These are phyloP conservation scores for Ramalina peruviana DNA, from an alignment of 495 filamentous ascomycete genomes.

Conservation along the genomic window DNA sequence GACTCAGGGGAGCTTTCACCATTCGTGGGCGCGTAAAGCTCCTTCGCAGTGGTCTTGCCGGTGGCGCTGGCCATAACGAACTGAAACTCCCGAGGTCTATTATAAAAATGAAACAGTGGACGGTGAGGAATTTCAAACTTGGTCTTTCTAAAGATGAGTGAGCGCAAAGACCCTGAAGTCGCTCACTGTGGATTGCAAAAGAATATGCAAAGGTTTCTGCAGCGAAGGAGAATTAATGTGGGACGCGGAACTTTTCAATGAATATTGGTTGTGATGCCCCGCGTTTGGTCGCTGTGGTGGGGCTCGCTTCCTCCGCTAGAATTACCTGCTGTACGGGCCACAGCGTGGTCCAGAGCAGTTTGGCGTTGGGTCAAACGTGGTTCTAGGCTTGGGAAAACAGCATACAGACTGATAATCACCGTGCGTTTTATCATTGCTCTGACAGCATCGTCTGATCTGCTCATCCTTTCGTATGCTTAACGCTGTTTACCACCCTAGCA, in stretches of 20 bases:
- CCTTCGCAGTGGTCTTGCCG: constrained; percentile 3
- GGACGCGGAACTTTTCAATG: neutral
- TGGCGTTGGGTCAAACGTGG: too few relatives aligned
- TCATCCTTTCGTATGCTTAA: too few relatives aligned
- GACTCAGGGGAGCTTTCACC: constrained; percentile 1
- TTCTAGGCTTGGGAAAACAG: too few relatives aligned
- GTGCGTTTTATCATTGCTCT: too few relatives aligned
- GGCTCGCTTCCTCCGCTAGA: too few relatives aligned
- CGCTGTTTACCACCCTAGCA: too few relatives aligned
- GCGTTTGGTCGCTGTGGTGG: neutral
- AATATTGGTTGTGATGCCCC: neutral
- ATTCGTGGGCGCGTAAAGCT: neutral
- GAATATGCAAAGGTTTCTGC: neutral
- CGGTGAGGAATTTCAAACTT: constrained; percentile 6
- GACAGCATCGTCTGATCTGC: too few relatives aligned
- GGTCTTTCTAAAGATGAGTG: constrained; percentile 34
- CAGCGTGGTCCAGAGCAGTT: too few relatives aligned
- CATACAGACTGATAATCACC: too few relatives aligned
- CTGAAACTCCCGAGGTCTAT: too few relatives aligned
- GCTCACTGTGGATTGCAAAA: constrained; percentile 25
- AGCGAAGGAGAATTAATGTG: neutral
- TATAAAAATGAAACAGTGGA: too few relatives aligned
- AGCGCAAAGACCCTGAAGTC: constrained; percentile 49
- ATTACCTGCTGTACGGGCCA: too few relatives aligned
- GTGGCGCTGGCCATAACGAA: constrained; percentile 3